Evolutionary conservation across 352 stramenopile species (phyloP).

Genomic region (Phytophthora quininea): DNA sequence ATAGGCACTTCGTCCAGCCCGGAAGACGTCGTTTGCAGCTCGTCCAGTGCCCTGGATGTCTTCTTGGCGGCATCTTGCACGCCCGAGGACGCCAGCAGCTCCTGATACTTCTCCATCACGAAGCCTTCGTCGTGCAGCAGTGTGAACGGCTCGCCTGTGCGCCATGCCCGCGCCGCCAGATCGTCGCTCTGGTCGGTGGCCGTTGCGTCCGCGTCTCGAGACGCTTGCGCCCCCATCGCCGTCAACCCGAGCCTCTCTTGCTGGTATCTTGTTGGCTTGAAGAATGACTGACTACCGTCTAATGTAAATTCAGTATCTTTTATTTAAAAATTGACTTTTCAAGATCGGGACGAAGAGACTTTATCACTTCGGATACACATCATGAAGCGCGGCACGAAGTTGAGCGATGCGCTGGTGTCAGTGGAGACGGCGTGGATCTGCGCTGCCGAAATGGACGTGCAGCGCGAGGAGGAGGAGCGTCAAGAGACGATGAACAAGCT

Average conservation of each 20-base stretch:
- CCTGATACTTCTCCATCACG: conserved; percentile 70
- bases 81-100: conserved; percentile 29
- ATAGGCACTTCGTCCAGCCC: conserved; percentile 57
- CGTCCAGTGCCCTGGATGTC: conserved; percentile 10
- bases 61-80: background rate
- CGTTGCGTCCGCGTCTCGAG: conserved; percentile 13
- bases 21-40: conserved; percentile 47
- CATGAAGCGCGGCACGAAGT: conserved; percentile 40
- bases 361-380: conserved; percentile 1
- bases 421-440: conserved; percentile 70
- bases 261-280: background rate
- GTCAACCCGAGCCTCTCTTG: background rate
- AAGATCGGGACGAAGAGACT: background rate
- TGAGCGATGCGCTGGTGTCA: conserved; percentile 39
- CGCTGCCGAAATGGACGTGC: conserved; percentile 53
- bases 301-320: background rate
- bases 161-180: conserved; percentile 42
- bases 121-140: conserved; percentile 76
- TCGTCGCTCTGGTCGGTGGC: conserved; percentile 19
- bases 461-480: conserved; percentile 56
- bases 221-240: conserved; percentile 36
- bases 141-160: conserved; percentile 66
- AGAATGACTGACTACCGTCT: background rate
- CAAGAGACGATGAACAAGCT: conserved; percentile 11
- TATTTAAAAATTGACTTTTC: background rate